These are phyloP conservation scores for Solanum etuberosum DNA, from an alignment of 257 asterid genomes.

Conservation along the genomic window DNA sequence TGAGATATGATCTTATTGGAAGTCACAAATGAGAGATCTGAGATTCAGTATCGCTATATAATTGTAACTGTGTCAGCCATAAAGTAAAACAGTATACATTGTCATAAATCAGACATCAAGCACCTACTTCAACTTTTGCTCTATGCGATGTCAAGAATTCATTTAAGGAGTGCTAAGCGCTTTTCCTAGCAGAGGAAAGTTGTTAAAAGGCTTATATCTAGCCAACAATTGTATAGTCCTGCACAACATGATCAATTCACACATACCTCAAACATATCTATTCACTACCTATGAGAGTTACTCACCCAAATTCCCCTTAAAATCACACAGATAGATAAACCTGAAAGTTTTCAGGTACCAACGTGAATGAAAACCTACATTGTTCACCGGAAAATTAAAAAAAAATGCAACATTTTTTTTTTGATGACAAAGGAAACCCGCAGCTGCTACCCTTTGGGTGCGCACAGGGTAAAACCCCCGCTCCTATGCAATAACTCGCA, in stretches of 20 bases:
- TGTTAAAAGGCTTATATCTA: neutral
- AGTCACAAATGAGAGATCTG: neutral
- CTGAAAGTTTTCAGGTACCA: neutral
- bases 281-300: neutral
- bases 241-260: neutral
- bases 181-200: neutral
- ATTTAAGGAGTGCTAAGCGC: neutral
- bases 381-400: neutral
- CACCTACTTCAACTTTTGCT: neutral
- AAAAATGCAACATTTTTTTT: neutral
- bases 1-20: neutral
- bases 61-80: neutral
- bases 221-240: neutral
- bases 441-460: no score
- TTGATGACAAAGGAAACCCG: no score
- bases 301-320: neutral
- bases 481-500: no score
- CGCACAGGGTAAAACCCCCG: no score
- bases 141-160: neutral
- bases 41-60: neutral
- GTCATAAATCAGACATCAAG: neutral
- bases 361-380: neutral
- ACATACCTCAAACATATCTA: neutral
- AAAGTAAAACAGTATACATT: neutral
- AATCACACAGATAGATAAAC: neutral